Evolutionary conservation across 2,329 filamentous ascomycete species (phyloP).

Genomic region (Fusarium veterinarium): DNA sequence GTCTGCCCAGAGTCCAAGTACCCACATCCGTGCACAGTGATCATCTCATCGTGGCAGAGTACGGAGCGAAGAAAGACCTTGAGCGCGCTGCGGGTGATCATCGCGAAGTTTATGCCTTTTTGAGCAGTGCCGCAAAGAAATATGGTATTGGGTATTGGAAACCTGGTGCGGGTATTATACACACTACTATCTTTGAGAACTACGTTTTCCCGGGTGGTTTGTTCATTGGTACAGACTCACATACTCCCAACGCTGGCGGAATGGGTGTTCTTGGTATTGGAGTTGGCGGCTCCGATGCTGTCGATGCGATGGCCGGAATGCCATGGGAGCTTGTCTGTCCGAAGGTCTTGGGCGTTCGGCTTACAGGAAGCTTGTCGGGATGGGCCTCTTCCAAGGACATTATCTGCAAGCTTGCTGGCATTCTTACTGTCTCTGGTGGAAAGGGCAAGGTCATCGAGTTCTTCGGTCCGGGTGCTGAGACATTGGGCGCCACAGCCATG

Average conservation of each 20-base stretch:
- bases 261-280: conserved; percentile 52
- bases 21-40: conserved; percentile 56
- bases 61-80: conserved; percentile 15
- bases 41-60: conserved; percentile 49
- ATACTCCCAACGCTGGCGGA: conserved; percentile 52
- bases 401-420: conserved; percentile 51
- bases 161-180: conserved; percentile 52
- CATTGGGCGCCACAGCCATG: conserved; percentile 51
- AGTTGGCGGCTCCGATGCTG: conserved; percentile 59
- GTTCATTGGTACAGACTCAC: conserved; percentile 52
- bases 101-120: conserved; percentile 53
- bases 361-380: conserved; percentile 73
- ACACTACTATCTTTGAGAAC: conserved; percentile 55
- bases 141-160: conserved; percentile 59
- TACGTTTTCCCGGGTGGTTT: conserved; percentile 52
- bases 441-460: conserved; percentile 52
- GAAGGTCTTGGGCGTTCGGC: conserved; percentile 92
- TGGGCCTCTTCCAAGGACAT: conserved; percentile 43
- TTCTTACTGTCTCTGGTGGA: conserved; percentile 49
- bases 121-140: conserved; percentile 55
- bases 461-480: conserved; percentile 49
- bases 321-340: conserved; percentile 66
- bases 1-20: conserved; percentile 50
- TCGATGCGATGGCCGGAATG: conserved; percentile 55
- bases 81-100: conserved; percentile 3